phyloP scores from a whole-genome alignment of 805 yeast genomes.

The Maudiozyma serrabonitensis region DNA sequence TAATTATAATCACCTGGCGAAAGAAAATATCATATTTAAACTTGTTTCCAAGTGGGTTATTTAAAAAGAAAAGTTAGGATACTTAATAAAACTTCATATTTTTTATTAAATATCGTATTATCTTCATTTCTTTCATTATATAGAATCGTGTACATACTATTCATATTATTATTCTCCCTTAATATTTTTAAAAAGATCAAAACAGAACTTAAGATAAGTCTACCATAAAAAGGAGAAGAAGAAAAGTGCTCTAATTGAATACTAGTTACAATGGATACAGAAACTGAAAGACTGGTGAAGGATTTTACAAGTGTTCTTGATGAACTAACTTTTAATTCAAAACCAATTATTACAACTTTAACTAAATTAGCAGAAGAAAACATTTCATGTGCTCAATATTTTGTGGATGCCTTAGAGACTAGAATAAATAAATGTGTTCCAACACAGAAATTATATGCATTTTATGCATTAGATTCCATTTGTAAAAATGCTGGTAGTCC shows the following conservation, averaged over 20 bases:
- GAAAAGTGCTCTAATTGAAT: not conserved
- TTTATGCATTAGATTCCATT: conserved; percentile 83
- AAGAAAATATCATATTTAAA: too few species aligned
- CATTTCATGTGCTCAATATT: conserved; percentile 62
- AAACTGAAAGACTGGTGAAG: conserved; percentile 30
- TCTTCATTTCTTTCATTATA: too few species aligned
- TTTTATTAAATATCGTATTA: too few species aligned
- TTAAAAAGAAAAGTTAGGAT: too few species aligned
- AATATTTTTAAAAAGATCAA: too few species aligned
- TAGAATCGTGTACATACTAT: too few species aligned
- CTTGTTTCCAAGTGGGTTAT: too few species aligned
- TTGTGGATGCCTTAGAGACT: conserved; percentile 62
- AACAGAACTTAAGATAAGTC: too few species aligned
- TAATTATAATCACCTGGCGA: too few species aligned
- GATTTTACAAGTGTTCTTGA: conserved; percentile 66
- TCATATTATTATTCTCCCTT: too few species aligned
- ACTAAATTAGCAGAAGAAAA: conserved; percentile 85
- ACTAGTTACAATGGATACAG: conserved; percentile 13
- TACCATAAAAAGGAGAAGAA: too few species aligned
- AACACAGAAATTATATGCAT: conserved; percentile 68
- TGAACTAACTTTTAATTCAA: conserved; percentile 77
- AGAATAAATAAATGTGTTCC: conserved; percentile 75
- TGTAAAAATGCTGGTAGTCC: conserved; percentile 88
- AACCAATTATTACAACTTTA: conserved; percentile 78
- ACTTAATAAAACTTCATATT: too few species aligned